These are phyloP conservation scores for Nissolia schottii DNA, from an alignment of 306 rosid species.

Conservation along the genomic window DNA sequence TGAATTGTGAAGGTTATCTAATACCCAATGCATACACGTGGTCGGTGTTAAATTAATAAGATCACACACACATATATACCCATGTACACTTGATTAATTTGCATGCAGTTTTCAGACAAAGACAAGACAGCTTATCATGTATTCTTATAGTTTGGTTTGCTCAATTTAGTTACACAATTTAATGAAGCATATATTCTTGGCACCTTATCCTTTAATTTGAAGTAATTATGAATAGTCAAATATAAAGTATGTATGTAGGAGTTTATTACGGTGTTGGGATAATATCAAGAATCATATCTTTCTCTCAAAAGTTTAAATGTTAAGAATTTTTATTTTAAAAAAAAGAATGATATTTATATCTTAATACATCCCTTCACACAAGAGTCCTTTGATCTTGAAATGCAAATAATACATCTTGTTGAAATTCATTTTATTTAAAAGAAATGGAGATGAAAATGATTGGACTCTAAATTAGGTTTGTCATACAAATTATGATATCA, in stretches of 20 bases:
- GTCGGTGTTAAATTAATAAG: conserved; percentile 14
- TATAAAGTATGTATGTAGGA: not conserved
- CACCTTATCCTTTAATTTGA: conserved; percentile 16
- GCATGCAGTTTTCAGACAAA: conserved; percentile 26
- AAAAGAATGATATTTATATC: too few species aligned
- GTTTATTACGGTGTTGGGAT: not conserved
- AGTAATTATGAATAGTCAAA: not conserved
- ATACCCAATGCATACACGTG: conserved; percentile 26
- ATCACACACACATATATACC: not conserved
- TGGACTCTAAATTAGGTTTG: too few species aligned
- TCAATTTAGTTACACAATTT: not conserved
- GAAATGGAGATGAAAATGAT: too few species aligned
- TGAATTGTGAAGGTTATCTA: not conserved
- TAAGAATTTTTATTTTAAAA: too few species aligned
- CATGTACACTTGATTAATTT: conserved; percentile 5
- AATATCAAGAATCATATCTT: too few species aligned
- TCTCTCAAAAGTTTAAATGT: too few species aligned
- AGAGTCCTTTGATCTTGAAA: too few species aligned
- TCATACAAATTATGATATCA: too few species aligned
- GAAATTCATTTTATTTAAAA: too few species aligned
- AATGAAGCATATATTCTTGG: conserved; percentile 25
- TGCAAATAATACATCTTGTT: too few species aligned
- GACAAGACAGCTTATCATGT: conserved; percentile 9
- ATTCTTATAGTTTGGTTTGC: conserved; percentile 14
- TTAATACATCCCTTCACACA: too few species aligned